These are phyloP conservation scores for Pichia sp. DNA, from an alignment of 1,139 yeast genomes.

Conservation along the genomic window DNA sequence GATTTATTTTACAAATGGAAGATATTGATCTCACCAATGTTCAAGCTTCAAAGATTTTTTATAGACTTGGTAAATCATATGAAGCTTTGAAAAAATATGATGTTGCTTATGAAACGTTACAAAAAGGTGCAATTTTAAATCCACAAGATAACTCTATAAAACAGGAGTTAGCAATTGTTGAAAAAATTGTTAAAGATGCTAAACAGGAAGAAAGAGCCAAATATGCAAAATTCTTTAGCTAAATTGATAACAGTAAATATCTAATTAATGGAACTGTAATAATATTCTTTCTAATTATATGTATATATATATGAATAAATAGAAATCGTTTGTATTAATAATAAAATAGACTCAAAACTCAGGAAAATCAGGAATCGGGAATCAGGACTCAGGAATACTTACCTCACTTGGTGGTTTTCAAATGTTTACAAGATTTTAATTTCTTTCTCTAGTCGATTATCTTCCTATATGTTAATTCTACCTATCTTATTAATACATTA, in stretches of 20 bases:
- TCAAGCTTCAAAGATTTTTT: slow-evolving; percentile 59
- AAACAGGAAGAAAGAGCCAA: slow-evolving; percentile 35
- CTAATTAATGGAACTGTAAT: neutral
- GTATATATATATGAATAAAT: too few relatives aligned
- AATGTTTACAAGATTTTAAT: too few relatives aligned
- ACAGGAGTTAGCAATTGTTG: slow-evolving; percentile 38
- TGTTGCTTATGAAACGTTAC: slow-evolving; percentile 44
- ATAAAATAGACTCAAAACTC: too few relatives aligned
- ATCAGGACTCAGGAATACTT: too few relatives aligned
- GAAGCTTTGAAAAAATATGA: slow-evolving; percentile 39
- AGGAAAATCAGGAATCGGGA: too few relatives aligned
- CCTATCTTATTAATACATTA: too few relatives aligned
- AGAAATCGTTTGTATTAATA: too few relatives aligned
- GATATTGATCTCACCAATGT: slow-evolving; percentile 25
- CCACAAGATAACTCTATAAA: slow-evolving; percentile 48
- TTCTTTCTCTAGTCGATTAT: too few relatives aligned
- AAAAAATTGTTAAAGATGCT: slow-evolving; percentile 34
- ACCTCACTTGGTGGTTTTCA: too few relatives aligned
- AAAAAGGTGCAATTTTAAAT: slow-evolving; percentile 38
- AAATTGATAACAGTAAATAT: neutral
- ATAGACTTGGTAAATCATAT: slow-evolving; percentile 49
- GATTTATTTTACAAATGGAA: slow-evolving; percentile 48
- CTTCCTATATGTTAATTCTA: too few relatives aligned
- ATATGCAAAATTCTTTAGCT: slow-evolving; percentile 19
- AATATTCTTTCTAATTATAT: too few relatives aligned